phyloP scores from a whole-genome alignment of 768 basidiomycete genomes.

The Chalciporus piperatus region DNA sequence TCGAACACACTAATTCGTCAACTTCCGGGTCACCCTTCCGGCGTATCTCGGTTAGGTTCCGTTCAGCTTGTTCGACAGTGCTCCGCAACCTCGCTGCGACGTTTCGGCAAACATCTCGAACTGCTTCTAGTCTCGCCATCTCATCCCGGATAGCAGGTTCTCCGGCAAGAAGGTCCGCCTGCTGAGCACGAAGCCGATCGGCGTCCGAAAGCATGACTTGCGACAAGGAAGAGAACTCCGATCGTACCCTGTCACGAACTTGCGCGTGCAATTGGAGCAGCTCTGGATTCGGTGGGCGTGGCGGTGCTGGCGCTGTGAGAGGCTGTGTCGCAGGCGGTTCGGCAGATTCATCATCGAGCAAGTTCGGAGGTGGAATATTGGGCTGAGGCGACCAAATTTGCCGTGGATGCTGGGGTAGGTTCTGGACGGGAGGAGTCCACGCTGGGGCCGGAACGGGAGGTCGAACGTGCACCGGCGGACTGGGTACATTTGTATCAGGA shows the following conservation, averaged over 20 bases:
- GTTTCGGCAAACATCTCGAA: constrained; percentile 82
- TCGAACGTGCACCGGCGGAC: constrained; percentile 24
- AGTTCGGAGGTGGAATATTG: constrained; percentile 41
- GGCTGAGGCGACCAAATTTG: constrained; percentile 15
- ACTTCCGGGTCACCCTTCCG: constrained; percentile 88
- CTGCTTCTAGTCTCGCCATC: constrained; percentile 91
- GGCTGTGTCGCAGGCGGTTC: constrained; percentile 25
- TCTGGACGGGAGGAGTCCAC: constrained; percentile 27
- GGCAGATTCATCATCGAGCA: constrained; percentile 59
- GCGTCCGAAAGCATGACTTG: constrained; percentile 62
- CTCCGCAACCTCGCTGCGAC: constrained; percentile 67
- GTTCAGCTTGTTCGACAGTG: constrained; percentile 66
- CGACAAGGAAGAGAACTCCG: constrained; percentile 69
- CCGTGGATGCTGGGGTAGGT: constrained; percentile 20
- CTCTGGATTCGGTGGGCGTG: constrained; percentile 88
- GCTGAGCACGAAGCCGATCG: constrained; percentile 76
- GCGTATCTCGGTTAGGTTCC: constrained; percentile 72
- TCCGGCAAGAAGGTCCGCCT: constrained; percentile 81
- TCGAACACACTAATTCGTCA: constrained; percentile 95
- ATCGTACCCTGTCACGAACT: constrained; percentile 71
- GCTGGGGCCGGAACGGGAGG: constrained; percentile 17
- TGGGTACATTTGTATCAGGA: constrained; percentile 27
- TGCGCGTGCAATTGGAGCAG: constrained; percentile 75
- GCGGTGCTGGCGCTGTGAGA: constrained; percentile 48
- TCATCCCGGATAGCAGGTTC: constrained; percentile 95